Conservation (phyloP, 331 rosid genomes). For the Quercus lobata region DNA sequence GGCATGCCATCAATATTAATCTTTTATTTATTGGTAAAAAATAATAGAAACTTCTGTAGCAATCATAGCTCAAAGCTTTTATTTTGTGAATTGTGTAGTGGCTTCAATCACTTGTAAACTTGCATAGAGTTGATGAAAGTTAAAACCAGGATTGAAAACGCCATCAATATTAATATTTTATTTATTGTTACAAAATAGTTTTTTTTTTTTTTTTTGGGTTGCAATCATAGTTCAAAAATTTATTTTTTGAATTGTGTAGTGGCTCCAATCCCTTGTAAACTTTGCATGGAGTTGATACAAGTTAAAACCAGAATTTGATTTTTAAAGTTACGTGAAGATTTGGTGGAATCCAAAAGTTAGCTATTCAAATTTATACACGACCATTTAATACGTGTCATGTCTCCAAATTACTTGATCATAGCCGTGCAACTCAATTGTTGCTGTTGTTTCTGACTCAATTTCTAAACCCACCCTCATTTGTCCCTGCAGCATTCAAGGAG, state of each 20-base stretch:
- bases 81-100: neutral
- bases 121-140: neutral
- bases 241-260: neutral
- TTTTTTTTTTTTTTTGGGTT: too few species aligned
- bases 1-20: neutral
- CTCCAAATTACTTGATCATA: neutral
- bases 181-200: too few species aligned
- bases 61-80: neutral
- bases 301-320: neutral
- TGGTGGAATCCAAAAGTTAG: too few species aligned
- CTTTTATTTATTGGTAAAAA: too few species aligned
- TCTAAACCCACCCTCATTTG: neutral
- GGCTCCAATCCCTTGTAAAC: neutral
- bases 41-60: neutral
- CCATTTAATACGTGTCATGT: neutral
- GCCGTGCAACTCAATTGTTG: neutral
- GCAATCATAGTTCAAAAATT: neutral
- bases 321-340: too few species aligned
- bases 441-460: neutral
- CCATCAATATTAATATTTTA: too few species aligned
- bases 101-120: neutral
- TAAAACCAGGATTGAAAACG: neutral
- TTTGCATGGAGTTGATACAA: neutral
- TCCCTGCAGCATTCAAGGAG: slow-evolving; percentile 72
- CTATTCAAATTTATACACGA: neutral